Evolutionary conservation across 257 asterid genomes (phyloP).

Genomic region (Lithospermum erythrorhizon): DNA sequence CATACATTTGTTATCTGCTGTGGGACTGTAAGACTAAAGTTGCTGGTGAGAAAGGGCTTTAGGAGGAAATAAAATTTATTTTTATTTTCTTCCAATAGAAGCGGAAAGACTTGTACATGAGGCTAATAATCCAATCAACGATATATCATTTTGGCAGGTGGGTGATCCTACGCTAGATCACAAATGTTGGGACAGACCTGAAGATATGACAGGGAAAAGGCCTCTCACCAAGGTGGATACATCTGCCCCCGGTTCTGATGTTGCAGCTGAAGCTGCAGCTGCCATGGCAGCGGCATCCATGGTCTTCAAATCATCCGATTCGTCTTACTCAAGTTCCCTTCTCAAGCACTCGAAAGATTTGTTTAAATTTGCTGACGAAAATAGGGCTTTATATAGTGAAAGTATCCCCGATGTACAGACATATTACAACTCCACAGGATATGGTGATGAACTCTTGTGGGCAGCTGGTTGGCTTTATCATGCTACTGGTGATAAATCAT

Average conservation of each 20-base stretch:
- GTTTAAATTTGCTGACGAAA: conserved; percentile 57
- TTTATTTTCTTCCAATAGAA: not conserved
- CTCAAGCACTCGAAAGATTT: conserved; percentile 59
- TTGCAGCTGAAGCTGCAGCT: conserved; percentile 87
- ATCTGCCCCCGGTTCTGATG: conserved; percentile 66
- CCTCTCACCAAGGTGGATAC: conserved; percentile 58
- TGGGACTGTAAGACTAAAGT: not conserved
- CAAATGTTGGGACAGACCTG: conserved; percentile 77
- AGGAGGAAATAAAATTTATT: not conserved
- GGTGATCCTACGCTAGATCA: conserved; percentile 63
- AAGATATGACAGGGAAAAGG: conserved; percentile 45
- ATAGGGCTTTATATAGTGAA: conserved; percentile 46
- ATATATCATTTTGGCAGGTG: conserved; percentile 33
- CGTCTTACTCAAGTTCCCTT: conserved; percentile 45
- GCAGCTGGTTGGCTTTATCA: conserved; percentile 93
- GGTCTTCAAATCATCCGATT: conserved; percentile 43
- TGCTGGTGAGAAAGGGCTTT: not conserved
- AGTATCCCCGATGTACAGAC: conserved; percentile 56
- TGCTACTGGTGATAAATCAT: conserved; percentile 54
- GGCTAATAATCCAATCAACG: not conserved
- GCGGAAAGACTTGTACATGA: not conserved
- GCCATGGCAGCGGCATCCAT: conserved; percentile 80
- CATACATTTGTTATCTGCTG: not conserved
- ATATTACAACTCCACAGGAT: conserved; percentile 76
- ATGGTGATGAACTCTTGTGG: conserved; percentile 94